phyloP scores from a whole-genome alignment of 2,329 filamentous ascomycete genomes.

The Ophiostoma pallidulum region DNA sequence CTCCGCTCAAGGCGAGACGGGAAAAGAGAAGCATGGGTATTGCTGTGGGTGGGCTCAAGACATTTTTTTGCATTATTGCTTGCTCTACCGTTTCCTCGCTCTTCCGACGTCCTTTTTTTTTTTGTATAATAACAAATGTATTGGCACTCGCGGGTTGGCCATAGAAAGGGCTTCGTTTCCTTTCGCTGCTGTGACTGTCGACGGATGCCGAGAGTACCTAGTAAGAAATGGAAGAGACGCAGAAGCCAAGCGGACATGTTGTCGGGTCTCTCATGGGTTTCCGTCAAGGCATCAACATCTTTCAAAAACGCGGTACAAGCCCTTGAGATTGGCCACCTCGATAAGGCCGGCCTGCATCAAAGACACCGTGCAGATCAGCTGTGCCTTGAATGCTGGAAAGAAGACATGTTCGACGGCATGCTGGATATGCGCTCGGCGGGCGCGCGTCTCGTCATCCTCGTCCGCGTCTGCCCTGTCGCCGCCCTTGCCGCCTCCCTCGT shows the following conservation, averaged over 20 bases:
- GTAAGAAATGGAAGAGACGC: too few relatives aligned
- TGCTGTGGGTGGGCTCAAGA: neutral
- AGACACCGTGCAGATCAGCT: constrained; percentile 70
- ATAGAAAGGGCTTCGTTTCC: too few relatives aligned
- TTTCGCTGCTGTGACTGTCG: too few relatives aligned
- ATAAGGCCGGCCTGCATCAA: constrained; percentile 66
- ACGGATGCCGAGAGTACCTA: too few relatives aligned
- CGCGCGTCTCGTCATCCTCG: constrained; percentile 38
- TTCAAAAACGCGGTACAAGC: constrained; percentile 90
- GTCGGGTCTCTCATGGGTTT: too few relatives aligned
- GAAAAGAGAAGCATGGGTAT: neutral
- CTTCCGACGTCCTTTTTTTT: constrained; percentile 4
- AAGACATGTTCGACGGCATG: constrained; percentile 74
- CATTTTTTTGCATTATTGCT: constrained; percentile 12
- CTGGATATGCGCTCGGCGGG: constrained; percentile 59
- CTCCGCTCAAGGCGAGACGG: too few relatives aligned
- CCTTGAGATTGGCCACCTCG: constrained; percentile 86
- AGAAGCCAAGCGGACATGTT: too few relatives aligned
- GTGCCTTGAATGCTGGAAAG: constrained; percentile 78
- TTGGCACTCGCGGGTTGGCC: neutral
- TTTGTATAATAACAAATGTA: constrained; percentile 15
- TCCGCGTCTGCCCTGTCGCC: constrained; percentile 21
- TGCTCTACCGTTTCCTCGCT: neutral
- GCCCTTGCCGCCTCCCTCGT: constrained; percentile 15
- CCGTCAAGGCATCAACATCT: constrained; percentile 57